These are phyloP conservation scores for Cucurbita ficifolia DNA, from an alignment of 306 rosid species.

Conservation along the genomic window DNA sequence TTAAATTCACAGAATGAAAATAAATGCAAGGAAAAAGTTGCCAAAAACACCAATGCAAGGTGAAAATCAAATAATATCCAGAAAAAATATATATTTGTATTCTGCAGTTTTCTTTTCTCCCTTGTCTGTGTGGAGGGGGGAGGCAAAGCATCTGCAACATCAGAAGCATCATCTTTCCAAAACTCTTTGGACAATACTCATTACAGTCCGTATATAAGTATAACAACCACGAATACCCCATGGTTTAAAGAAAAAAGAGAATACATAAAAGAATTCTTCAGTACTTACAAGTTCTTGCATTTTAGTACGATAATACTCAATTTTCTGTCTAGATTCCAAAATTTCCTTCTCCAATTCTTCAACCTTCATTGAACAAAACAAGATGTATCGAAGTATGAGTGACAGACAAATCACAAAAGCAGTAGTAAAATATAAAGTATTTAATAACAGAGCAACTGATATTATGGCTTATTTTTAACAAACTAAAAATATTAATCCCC, in stretches of 20 bases:
- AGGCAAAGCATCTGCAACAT: background rate
- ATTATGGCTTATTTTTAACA: background rate
- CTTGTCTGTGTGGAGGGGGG: background rate
- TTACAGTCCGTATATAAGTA: background rate
- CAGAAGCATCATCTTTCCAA: background rate
- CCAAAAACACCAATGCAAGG: background rate
- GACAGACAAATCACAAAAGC: background rate
- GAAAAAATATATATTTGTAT: background rate
- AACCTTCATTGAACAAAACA: constrained; percentile 45
- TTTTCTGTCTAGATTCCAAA: constrained; percentile 65
- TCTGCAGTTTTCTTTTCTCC: background rate
- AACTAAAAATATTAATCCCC: background rate
- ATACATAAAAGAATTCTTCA: background rate
- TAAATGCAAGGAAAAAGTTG: background rate
- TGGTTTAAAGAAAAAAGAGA: constrained; percentile 14
- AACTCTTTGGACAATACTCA: background rate
- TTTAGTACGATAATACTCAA: constrained; percentile 57
- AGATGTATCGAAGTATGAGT: background rate
- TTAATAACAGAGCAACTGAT: background rate
- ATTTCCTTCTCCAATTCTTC: constrained; percentile 88
- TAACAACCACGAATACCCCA: background rate
- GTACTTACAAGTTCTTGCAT: constrained; percentile 97
- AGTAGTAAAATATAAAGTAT: background rate
- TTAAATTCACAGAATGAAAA: background rate
- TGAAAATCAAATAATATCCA: background rate